Evolutionary conservation across 352 stramenopile species (phyloP), one percentile per base, ranked within the genome.

Genomic region (Phytophthora cajani): DNA sequence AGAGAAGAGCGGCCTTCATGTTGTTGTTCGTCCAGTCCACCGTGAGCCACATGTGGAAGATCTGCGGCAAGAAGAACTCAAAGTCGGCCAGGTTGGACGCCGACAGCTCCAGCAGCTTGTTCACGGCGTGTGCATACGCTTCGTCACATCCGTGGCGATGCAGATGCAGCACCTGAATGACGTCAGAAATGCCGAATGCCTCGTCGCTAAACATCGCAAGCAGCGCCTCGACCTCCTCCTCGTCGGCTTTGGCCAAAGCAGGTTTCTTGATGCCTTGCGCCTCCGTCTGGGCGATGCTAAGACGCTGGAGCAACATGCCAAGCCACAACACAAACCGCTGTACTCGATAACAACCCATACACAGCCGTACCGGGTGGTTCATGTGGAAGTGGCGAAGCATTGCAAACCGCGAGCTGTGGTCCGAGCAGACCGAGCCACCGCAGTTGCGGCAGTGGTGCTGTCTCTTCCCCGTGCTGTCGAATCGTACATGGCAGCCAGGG

Each of bases 401-500:
- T 10, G 85, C 80, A 30, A 91, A 95, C 14, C 81, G 80, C 21
- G 79, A 85, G 70, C 88, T 95, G 69, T 95, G 88, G 67, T 93
- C 85, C 9, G 88, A 93, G 64, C 88, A 95, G 17, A 93, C 80
- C 0, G 85, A 90, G 19, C 84, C 84, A 11, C 88, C 88, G 44
- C 88, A 95, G 70, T 93, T 95, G 9, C 85, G 86, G 44, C 88
- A 95, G 71, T 95, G 85, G 58, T 95, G 88, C 69, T 95, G 88
- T 21, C 88, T 82, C 74, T 92, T 92, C 40, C 79, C 75, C 3
- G 84, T 83, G 59, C 77, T 89, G 59, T 95, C 88, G 56, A 95
- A 93, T 23, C 83, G 83, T 50, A 87, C 77, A n/a, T 72, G 59
- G 58, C 88, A 95, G 27, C 74, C 82, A 10, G 82, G 80, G 40